phyloP scores from a whole-genome alignment of 2,329 filamentous ascomycete species.

The Hypoxylon sp. region DNA sequence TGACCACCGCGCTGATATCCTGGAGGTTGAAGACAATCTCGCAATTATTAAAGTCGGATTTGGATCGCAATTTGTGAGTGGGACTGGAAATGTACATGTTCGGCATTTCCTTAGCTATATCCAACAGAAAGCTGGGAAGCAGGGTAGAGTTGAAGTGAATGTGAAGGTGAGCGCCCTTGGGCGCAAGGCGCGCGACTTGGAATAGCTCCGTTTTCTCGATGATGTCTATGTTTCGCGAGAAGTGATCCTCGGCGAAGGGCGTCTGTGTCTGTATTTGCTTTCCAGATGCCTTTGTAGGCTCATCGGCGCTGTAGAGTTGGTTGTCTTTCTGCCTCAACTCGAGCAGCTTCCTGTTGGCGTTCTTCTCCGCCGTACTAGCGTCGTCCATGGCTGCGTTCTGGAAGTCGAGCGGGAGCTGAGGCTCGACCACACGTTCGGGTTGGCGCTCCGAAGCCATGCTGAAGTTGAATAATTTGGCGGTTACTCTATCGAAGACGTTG shows the following conservation, averaged over 20 bases:
- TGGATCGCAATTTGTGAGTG: slow-evolving; percentile 50
- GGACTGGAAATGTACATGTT: slow-evolving; percentile 75
- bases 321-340: slow-evolving; percentile 27
- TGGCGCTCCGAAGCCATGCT: not conserved
- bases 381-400: slow-evolving; percentile 30
- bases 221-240: slow-evolving; percentile 61
- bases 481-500: slow-evolving; percentile 30
- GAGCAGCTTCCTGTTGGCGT: slow-evolving; percentile 25
- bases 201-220: slow-evolving; percentile 66
- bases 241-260: slow-evolving; percentile 60
- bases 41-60: slow-evolving; percentile 57
- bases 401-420: slow-evolving; percentile 24
- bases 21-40: slow-evolving; percentile 54
- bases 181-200: slow-evolving; percentile 63
- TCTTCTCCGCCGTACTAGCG: slow-evolving; percentile 17
- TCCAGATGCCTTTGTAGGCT: not conserved
- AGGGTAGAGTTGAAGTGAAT: slow-evolving; percentile 82
- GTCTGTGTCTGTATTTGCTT: not conserved
- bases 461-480: not conserved
- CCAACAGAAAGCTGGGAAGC: slow-evolving; percentile 65
- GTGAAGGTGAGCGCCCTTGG: slow-evolving; percentile 77
- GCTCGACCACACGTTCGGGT: not conserved
- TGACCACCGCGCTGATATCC: not conserved
- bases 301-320: slow-evolving; percentile 14
- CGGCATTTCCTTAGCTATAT: slow-evolving; percentile 60